Base-by-base conservation (phyloP, 1,284 basidiomycete species). In the Marasmius fiardii region DNA sequence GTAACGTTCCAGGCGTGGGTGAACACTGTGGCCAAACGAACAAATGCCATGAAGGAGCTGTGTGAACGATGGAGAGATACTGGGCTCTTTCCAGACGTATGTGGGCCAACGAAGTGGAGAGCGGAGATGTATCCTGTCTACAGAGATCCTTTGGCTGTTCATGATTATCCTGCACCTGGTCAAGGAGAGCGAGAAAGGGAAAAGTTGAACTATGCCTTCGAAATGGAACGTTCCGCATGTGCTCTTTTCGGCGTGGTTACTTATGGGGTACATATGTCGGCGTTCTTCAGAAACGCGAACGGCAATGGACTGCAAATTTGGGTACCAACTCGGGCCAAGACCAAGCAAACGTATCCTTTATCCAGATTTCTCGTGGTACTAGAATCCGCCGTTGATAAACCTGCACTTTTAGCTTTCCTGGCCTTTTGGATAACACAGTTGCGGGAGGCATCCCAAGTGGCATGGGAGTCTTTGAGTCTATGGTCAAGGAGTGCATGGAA, bases 401-500 rank as follows among this genome's bases (percentile, higher is more conserved):
- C 57, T 53, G 14, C 28, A 16, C 51, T n/a, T 3, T 48, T 34
- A 91, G 88, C 48, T 94, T 85, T 75, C 86, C 91, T 8, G 86
- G 89, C 0, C 80, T 77, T 57, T 74, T 90, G 14, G 92, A 94
- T 64, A 94, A 94, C 67, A 86, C 80, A 26, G 88, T 90, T 28
- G 90, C 90, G 11, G 90, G 90, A 1, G 90, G 90, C 11, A 88
- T 90, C 23, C 81, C 87, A 0, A 84, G 87, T 6, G 93, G 95
- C 1, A 86, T 91, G 71, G 70, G 77, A 0, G 75, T 84, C 0
- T 82, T 90, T 53, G 90, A 95, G 54, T 81, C 86, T 3, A 78
- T 98, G 52, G 81, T 97, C 43, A 95, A 97, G 66, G 96, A 99
- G 71, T 90, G 92, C 60, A 87, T 86, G 77, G 95, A 98, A 67